These are phyloP conservation scores for Chromosphaera perkinsii DNA, from an alignment of 208 protist genomes.

Conservation along the genomic window DNA sequence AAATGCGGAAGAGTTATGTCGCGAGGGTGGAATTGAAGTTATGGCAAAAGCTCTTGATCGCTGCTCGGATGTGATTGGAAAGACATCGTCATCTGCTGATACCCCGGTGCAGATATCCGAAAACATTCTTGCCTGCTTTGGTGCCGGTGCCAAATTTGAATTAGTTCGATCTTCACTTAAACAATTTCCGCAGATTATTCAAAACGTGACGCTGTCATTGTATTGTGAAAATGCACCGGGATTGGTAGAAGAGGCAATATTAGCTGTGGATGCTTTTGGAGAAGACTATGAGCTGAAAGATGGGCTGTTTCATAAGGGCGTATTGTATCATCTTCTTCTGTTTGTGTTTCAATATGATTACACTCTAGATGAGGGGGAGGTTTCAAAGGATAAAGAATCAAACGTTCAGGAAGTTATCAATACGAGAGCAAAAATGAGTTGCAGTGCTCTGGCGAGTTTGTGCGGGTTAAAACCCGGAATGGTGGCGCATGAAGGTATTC, in stretches of 20 bases:
- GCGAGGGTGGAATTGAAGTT: slow-evolving; percentile 76
- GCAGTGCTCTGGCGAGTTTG: slow-evolving; percentile 1
- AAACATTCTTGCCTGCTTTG: too few species aligned
- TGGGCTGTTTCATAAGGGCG: slow-evolving; percentile 51
- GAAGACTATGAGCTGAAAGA: too few species aligned
- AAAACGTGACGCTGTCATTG: too few species aligned
- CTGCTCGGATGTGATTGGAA: slow-evolving; percentile 69
- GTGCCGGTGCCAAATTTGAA: too few species aligned
- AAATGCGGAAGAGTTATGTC: slow-evolving; percentile 82
- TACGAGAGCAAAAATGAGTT: not conserved
- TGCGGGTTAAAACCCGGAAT: not conserved
- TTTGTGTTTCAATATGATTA: slow-evolving; percentile 78
- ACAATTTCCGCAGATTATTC: too few species aligned
- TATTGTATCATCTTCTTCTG: slow-evolving; percentile 70
- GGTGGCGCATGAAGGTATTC: too few species aligned
- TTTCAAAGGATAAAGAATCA: slow-evolving; percentile 60
- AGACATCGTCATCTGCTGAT: too few species aligned
- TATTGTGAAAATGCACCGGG: too few species aligned
- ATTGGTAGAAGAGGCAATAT: too few species aligned
- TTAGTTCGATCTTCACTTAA: too few species aligned
- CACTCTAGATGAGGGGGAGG: slow-evolving; percentile 68
- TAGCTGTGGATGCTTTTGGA: too few species aligned
- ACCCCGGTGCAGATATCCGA: too few species aligned
- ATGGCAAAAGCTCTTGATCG: slow-evolving; percentile 60
- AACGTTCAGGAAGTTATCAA: slow-evolving; percentile 60